phyloP scores from a whole-genome alignment of 495 filamentous ascomycete species.

The Choiromyces venosus region DNA sequence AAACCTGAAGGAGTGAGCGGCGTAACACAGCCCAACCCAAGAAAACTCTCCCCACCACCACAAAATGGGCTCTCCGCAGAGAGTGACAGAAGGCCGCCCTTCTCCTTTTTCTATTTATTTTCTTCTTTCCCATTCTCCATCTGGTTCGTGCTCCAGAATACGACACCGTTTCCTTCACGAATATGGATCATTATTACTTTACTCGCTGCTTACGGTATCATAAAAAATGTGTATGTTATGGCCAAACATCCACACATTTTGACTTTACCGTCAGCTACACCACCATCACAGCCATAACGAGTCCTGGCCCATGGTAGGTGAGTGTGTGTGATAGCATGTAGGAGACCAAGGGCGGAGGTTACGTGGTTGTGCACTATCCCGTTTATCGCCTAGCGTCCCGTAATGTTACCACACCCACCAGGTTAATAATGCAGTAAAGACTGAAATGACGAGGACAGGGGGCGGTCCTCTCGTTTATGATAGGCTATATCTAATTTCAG shows the following conservation, averaged over 20 bases:
- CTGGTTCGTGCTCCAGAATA: background rate
- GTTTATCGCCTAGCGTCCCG: slow-evolving; percentile 19
- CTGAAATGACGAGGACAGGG: slow-evolving; percentile 33
- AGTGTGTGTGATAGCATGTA: slow-evolving; percentile 29
- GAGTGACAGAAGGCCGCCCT: background rate
- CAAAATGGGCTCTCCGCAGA: background rate
- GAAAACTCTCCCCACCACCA: background rate
- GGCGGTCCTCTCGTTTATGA: slow-evolving; percentile 11
- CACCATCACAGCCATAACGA: background rate
- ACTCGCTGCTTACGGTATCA: background rate
- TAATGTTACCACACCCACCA: background rate
- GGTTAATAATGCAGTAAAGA: slow-evolving; percentile 17
- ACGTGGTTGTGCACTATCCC: slow-evolving; percentile 30
- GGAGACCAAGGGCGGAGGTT: slow-evolving; percentile 32
- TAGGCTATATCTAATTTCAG: slow-evolving; percentile 34
- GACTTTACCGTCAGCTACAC: background rate
- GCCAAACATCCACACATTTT: background rate
- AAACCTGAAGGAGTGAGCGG: slow-evolving; percentile 8
- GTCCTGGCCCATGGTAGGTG: background rate
- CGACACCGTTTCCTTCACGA: background rate
- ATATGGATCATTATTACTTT: background rate
- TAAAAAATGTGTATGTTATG: background rate
- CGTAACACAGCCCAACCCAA: background rate
- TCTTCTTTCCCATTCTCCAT: background rate
- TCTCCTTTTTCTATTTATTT: background rate